Evolutionary conservation across 2,329 filamentous ascomycete genomes (phyloP).

Genomic region (Onygena corvina): DNA sequence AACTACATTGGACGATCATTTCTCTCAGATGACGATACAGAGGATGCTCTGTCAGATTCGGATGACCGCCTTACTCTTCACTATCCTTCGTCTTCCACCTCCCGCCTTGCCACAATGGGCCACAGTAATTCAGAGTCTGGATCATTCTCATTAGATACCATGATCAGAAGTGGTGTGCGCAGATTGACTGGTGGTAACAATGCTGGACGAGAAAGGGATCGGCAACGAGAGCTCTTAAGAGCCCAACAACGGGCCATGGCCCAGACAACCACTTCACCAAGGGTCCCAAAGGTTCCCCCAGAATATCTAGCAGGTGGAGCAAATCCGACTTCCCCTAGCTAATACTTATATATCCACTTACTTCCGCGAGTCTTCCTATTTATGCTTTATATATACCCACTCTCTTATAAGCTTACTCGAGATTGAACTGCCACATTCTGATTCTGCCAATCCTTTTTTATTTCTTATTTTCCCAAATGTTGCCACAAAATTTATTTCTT

Average conservation of each 20-base stretch:
- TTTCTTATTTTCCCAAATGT: neutral
- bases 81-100: conserved; percentile 18
- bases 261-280: conserved; percentile 27
- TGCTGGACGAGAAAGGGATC: conserved; percentile 32
- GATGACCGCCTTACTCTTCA: conserved; percentile 48
- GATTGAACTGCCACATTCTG: neutral
- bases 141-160: conserved; percentile 34
- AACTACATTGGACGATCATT: conserved; percentile 49
- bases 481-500: neutral
- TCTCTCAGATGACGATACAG: conserved; percentile 64
- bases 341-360: neutral
- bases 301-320: conserved; percentile 32
- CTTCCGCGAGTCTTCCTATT: neutral
- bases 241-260: conserved; percentile 33
- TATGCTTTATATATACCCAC: neutral
- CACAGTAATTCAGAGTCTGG: conserved; percentile 25
- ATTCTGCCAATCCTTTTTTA: neutral
- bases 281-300: conserved; percentile 38
- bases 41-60: conserved; percentile 69
- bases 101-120: conserved; percentile 10
- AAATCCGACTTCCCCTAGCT: conserved; percentile 2
- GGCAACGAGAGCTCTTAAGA: conserved; percentile 34
- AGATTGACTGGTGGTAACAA: conserved; percentile 36
- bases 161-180: conserved; percentile 37
- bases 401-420: neutral